Evolutionary conservation across 495 filamentous ascomycete species (phyloP).

Genomic region (Aspergillus saccharolyticus): DNA sequence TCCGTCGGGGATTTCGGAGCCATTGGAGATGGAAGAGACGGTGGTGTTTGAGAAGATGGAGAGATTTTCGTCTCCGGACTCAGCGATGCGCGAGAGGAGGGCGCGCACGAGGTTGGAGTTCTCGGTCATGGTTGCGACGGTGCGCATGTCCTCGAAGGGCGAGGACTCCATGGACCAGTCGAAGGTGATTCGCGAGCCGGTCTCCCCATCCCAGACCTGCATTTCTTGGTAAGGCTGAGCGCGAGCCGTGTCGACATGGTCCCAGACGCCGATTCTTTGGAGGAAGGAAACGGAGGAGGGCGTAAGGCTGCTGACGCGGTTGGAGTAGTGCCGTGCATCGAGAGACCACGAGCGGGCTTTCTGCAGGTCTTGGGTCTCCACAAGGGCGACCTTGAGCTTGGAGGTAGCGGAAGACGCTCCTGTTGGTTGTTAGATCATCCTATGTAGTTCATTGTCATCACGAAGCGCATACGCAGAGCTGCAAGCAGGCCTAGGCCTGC

Average conservation of each 20-base stretch:
- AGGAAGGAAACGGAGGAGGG: slow-evolving; percentile 72
- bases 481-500: slow-evolving; percentile 85
- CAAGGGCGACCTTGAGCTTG: slow-evolving; percentile 75
- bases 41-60: slow-evolving; percentile 67
- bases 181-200: slow-evolving; percentile 81
- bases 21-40: slow-evolving; percentile 73
- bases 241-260: slow-evolving; percentile 61
- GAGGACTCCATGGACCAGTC: slow-evolving; percentile 58
- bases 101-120: slow-evolving; percentile 81
- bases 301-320: slow-evolving; percentile 91
- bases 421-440: slow-evolving; percentile 18
- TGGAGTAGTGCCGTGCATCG: slow-evolving; percentile 70
- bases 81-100: slow-evolving; percentile 63
- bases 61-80: slow-evolving; percentile 56
- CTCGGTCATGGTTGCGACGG: slow-evolving; percentile 94
- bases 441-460: not conserved
- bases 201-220: slow-evolving; percentile 95
- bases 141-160: slow-evolving; percentile 44
- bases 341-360: slow-evolving; percentile 60
- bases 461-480: slow-evolving; percentile 64
- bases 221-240: slow-evolving; percentile 87
- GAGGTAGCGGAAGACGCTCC: slow-evolving; percentile 68
- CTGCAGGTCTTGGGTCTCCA: slow-evolving; percentile 80
- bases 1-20: slow-evolving; percentile 56
- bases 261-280: slow-evolving; percentile 79